Conservation (phyloP, 2,329 filamentous ascomycete genomes). For the Bipolaris sorokiniana region DNA sequence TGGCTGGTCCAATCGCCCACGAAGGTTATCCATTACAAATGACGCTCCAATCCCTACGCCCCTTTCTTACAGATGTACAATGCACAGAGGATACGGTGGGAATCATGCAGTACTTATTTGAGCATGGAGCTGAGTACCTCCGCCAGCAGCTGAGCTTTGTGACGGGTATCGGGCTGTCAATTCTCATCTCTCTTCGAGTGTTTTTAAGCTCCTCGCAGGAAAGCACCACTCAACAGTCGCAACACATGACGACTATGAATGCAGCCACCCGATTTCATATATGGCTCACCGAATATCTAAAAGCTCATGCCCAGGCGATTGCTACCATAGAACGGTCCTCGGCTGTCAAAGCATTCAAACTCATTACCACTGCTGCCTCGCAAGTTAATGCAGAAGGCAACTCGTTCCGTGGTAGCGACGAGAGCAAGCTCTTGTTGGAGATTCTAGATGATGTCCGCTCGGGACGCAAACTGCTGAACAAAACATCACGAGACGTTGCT, state of each 20-base stretch:
- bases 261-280: constrained; percentile 76
- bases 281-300: constrained; percentile 77
- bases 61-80: constrained; percentile 80
- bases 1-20: constrained; percentile 76
- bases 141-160: constrained; percentile 73
- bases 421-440: constrained; percentile 79
- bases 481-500: constrained; percentile 72
- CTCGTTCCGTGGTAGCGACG: constrained; percentile 71
- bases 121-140: constrained; percentile 70
- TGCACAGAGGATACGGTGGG: constrained; percentile 92
- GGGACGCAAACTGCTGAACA: constrained; percentile 69
- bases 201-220: constrained; percentile 78
- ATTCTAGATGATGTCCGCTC: constrained; percentile 76
- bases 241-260: constrained; percentile 76
- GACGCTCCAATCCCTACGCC: constrained; percentile 79
- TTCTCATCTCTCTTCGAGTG: constrained; percentile 76
- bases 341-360: constrained; percentile 63
- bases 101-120: constrained; percentile 81
- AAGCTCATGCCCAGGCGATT: constrained; percentile 53
- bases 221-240: constrained; percentile 82
- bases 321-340: constrained; percentile 27
- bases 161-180: constrained; percentile 78
- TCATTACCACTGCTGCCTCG: constrained; percentile 72
- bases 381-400: constrained; percentile 72
- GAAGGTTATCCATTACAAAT: constrained; percentile 87